A percentile compares a stretch with the other conserved stretches of the same genome.
Evolutionary conservation across 164 flowering plant genomes (phyloP).

Genomic region (Nymphaea thermarum): DNA sequence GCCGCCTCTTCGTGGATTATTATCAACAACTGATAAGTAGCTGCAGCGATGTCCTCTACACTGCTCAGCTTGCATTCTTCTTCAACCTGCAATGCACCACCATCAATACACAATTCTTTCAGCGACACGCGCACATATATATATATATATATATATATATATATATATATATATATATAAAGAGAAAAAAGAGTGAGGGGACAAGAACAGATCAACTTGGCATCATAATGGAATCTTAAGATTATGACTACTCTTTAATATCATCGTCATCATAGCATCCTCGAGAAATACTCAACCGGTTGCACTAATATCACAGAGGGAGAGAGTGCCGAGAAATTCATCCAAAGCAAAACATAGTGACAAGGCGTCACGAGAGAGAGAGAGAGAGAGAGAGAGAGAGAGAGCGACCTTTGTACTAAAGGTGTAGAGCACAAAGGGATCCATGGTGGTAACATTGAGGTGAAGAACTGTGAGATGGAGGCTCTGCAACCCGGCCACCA

Average conservation of each 20-base stretch:
- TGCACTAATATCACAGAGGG: too few relatives aligned
- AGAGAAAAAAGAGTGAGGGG: too few relatives aligned
- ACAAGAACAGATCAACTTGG: too few relatives aligned
- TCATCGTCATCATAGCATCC: too few relatives aligned
- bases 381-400: not conserved
- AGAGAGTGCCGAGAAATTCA: too few relatives aligned
- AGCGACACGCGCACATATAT: too few relatives aligned
- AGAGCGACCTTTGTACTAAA: conserved; percentile 69
- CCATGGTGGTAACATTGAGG: conserved; percentile 70
- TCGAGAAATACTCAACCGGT: too few relatives aligned
- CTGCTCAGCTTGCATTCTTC: conserved; percentile 68
- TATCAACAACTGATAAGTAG: conserved; percentile 69
- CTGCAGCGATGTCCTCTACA: conserved; percentile 75
- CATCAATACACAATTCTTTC: not conserved
- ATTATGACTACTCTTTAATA: too few relatives aligned
- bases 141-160: not conserved
- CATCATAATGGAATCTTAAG: too few relatives aligned
- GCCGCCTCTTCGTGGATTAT: conserved; percentile 1
- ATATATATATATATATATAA: too few relatives aligned
- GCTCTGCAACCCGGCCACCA: conserved; percentile 51
- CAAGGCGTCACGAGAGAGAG: not conserved
- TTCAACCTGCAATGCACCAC: conserved; percentile 47
- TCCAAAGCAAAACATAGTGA: too few relatives aligned
- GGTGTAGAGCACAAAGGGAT: conserved; percentile 60
- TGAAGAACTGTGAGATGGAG: conserved; percentile 64